Conservation (phyloP, 441 rosid species). For the Melastoma candidum region DNA sequence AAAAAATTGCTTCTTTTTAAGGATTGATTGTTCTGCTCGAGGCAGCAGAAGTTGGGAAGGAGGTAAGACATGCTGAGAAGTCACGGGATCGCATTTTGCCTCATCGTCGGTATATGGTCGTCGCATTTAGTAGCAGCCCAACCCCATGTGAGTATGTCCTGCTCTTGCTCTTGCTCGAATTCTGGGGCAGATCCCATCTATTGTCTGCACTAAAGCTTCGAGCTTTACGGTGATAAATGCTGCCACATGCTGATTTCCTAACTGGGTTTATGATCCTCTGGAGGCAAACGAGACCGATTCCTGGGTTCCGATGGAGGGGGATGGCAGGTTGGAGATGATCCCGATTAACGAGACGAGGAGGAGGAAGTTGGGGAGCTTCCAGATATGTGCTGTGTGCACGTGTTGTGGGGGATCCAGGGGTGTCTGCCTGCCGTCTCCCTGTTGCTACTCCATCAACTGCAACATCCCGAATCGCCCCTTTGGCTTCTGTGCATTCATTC, state of each 20-base stretch:
- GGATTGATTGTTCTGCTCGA: too few species aligned
- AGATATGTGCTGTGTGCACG: slow-evolving; percentile 88
- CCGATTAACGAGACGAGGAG: slow-evolving; percentile 57
- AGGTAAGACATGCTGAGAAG: too few species aligned
- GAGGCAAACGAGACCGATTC: slow-evolving; percentile 43
- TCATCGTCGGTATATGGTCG: too few species aligned
- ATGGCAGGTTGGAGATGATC: slow-evolving; percentile 29
- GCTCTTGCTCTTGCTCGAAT: too few species aligned
- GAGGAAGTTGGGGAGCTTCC: slow-evolving; percentile 52
- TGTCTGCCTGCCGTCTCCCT: slow-evolving; percentile 76
- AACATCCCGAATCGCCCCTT: slow-evolving; percentile 92
- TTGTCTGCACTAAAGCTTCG: too few species aligned
- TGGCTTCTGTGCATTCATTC: slow-evolving; percentile 97
- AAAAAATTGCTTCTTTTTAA: too few species aligned
- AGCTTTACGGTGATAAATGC: too few species aligned
- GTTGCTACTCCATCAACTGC: slow-evolving; percentile 97
- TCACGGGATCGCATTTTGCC: too few species aligned
- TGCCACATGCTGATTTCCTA: background rate
- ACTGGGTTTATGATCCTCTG: slow-evolving; percentile 11
- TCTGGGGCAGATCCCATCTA: too few species aligned
- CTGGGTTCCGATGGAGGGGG: slow-evolving; percentile 46
- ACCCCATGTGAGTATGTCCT: too few species aligned
- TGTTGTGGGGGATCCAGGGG: slow-evolving; percentile 93
- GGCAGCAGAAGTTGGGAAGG: too few species aligned
- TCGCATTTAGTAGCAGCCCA: too few species aligned